phyloP scores from a whole-genome alignment of 2,329 filamentous ascomycete species.

The Beauveria rudraprayagi region DNA sequence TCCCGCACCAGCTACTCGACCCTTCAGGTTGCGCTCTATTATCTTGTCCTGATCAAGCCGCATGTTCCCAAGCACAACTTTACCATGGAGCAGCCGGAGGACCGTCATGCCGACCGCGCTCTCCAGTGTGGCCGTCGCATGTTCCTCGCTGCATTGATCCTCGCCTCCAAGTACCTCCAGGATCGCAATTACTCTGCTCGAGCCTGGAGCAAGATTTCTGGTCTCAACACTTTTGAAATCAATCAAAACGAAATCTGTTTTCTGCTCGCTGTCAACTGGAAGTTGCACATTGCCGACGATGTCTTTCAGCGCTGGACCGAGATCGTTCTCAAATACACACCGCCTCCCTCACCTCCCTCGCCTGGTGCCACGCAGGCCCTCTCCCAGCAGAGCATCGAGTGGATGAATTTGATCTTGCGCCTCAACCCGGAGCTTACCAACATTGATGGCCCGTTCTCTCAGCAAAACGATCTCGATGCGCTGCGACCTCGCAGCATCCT shows the following conservation, averaged over 20 bases:
- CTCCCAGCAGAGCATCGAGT: constrained; percentile 43
- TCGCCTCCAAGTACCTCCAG: constrained; percentile 96
- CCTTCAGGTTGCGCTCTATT: constrained; percentile 92
- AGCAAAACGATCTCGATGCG: constrained; percentile 27
- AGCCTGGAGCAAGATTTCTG: constrained; percentile 98
- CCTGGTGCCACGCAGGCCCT: constrained; percentile 39
- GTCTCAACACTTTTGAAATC: constrained; percentile 86
- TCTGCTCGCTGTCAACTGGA: constrained; percentile 83
- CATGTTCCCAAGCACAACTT: constrained; percentile 79
- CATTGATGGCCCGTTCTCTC: constrained; percentile 42
- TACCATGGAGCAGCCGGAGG: constrained; percentile 74
- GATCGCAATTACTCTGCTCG: constrained; percentile 96
- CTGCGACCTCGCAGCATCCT: constrained; percentile 36
- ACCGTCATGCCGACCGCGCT: constrained; percentile 64
- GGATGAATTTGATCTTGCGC: constrained; percentile 50
- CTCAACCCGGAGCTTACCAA: constrained; percentile 53
- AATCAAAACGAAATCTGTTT: constrained; percentile 96
- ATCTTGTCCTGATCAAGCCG: constrained; percentile 86
- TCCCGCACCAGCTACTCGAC: constrained; percentile 97
- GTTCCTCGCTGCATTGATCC: constrained; percentile 89
- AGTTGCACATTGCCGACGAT: constrained; percentile 83
- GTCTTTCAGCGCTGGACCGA: constrained; percentile 92
- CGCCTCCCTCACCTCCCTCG: constrained; percentile 54
- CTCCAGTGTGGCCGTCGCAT: constrained; percentile 94
- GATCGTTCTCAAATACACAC: constrained; percentile 78